These are phyloP conservation scores for Leccinellum rugosiceps DNA, from an alignment of 768 basidiomycete species.

Conservation along the genomic window DNA sequence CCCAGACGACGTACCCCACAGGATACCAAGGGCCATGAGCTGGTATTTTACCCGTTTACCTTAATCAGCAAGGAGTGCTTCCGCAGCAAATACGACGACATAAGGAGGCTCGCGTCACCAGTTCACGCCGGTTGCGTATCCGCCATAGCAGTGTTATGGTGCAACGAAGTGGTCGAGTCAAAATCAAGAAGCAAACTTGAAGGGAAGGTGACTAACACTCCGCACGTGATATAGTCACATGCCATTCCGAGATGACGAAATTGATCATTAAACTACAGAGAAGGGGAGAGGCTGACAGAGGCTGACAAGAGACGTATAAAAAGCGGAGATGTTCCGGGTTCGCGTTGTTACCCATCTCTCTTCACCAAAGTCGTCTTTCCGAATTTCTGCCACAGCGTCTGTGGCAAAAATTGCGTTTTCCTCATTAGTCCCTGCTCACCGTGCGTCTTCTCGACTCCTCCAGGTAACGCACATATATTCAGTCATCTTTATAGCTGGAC, in stretches of 20 bases:
- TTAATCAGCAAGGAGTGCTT: not conserved
- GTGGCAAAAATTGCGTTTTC: conserved; percentile 14
- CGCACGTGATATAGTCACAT: conserved; percentile 21
- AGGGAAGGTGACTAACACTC: not conserved
- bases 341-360: not conserved
- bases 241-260: not conserved
- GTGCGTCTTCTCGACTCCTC: conserved; percentile 20
- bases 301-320: conserved; percentile 14
- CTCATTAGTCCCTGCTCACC: not conserved
- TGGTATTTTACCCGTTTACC: no score
- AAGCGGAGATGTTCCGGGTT: conserved; percentile 13
- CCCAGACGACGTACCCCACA: no score
- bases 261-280: not conserved
- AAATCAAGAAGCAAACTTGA: no score
- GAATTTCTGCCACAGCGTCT: conserved; percentile 2
- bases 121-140: not conserved
- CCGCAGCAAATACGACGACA: not conserved
- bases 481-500: conserved; percentile 1
- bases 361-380: conserved; percentile 9
- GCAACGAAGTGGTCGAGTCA: not conserved
- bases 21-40: no score
- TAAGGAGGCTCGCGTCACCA: no score
- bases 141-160: not conserved
- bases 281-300: conserved; percentile 14
- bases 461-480: conserved; percentile 20